Conservation (phyloP, 1,284 basidiomycete genomes). For the Omphalotus olearius region DNA sequence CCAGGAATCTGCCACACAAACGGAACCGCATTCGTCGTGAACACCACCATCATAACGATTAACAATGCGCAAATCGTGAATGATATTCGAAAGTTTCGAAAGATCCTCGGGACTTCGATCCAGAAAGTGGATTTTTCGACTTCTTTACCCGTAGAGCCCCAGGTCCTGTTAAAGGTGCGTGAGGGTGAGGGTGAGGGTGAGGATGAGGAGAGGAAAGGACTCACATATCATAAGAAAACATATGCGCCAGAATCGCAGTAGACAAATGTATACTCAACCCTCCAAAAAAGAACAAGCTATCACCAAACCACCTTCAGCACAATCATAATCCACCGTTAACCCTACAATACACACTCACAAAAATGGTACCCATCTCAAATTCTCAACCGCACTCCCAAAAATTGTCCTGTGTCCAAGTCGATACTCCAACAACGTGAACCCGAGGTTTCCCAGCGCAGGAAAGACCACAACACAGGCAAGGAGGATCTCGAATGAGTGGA, state of each 20-base stretch:
- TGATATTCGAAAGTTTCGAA: slow-evolving; percentile 67
- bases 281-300: slow-evolving; percentile 84
- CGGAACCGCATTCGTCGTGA: slow-evolving; percentile 44
- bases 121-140: slow-evolving; percentile 45
- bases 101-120: slow-evolving; percentile 67
- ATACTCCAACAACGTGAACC: slow-evolving; percentile 71
- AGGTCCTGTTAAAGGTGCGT: slow-evolving; percentile 32
- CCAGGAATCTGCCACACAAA: slow-evolving; percentile 59
- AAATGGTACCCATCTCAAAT: slow-evolving; percentile 75
- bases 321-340: not conserved
- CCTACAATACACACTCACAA: slow-evolving; percentile 48
- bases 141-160: slow-evolving; percentile 34
- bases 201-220: slow-evolving; percentile 17
- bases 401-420: slow-evolving; percentile 64
- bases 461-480: slow-evolving; percentile 77
- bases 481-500: slow-evolving; percentile 74
- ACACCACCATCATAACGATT: slow-evolving; percentile 53
- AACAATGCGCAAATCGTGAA: slow-evolving; percentile 49
- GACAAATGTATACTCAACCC: slow-evolving; percentile 74
- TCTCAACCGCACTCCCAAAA: slow-evolving; percentile 52
- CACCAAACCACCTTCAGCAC: too few species aligned
- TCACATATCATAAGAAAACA: slow-evolving; percentile 84
- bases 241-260: slow-evolving; percentile 70
- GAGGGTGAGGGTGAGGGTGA: not conserved
- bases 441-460: slow-evolving; percentile 63